phyloP scores from a whole-genome alignment of 768 basidiomycete genomes.

The Russula lepida region DNA sequence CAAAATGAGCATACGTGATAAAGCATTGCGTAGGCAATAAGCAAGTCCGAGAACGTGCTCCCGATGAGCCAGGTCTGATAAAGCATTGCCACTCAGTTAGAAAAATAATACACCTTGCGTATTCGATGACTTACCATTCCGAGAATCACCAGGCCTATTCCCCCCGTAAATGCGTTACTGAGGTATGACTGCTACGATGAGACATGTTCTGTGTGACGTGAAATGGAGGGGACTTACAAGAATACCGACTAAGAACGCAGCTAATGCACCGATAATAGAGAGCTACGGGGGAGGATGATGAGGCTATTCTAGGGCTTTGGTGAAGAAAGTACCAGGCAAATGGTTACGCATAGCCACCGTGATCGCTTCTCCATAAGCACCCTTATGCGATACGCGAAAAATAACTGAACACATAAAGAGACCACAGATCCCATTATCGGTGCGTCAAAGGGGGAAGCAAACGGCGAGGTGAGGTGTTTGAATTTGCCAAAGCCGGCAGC shows the following conservation, averaged over 20 bases:
- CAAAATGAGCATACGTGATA: background rate
- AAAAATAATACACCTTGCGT: background rate
- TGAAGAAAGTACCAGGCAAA: background rate
- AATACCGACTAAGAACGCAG: background rate
- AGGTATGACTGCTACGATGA: background rate
- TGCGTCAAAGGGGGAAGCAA: conserved; percentile 24
- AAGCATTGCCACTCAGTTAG: background rate
- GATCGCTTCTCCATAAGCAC: background rate
- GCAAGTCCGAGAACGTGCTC: background rate
- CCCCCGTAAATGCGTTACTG: background rate
- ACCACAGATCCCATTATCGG: conserved; percentile 25
- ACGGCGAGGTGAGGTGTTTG: conserved; percentile 15
- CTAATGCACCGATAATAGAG: background rate
- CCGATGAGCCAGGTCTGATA: conserved; percentile 6
- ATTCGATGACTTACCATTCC: background rate
- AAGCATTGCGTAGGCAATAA: conserved; percentile 6
- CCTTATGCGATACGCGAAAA: conserved; percentile 29
- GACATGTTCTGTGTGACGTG: background rate
- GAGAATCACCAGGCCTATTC: background rate
- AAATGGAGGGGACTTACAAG: background rate
- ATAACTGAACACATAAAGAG: conserved; percentile 26
- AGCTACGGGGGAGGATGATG: background rate
- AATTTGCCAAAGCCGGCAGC: conserved; percentile 28
- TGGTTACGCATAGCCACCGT: background rate
- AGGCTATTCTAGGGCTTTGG: background rate